Percentiles rank a stretch among this genome's conserved stretches.
Evolutionary conservation across 768 basidiomycete genomes (phyloP).

Genomic region (Mycena polygramma): DNA sequence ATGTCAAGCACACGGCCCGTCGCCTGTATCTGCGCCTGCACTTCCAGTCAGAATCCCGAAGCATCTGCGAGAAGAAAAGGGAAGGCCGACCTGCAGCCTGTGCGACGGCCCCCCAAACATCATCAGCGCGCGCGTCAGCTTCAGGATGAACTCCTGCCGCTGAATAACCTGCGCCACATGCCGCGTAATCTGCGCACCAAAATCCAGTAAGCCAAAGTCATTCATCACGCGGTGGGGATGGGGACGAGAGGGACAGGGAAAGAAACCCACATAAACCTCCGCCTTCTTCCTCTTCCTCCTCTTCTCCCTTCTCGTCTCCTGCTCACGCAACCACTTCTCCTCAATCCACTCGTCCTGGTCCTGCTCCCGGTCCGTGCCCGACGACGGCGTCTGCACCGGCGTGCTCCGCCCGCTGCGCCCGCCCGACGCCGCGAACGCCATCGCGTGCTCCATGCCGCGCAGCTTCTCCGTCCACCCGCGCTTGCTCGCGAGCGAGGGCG

Average conservation of each 20-base stretch:
- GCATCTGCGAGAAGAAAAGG: no score
- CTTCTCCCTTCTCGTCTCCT: slow-evolving; percentile 54
- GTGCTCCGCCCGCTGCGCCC: slow-evolving; percentile 41
- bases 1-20: slow-evolving; percentile 86
- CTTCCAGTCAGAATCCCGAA: no score
- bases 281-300: slow-evolving; percentile 69
- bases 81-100: no score
- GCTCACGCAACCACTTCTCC: slow-evolving; percentile 35
- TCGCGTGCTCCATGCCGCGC: slow-evolving; percentile 55
- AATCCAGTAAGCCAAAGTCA: background rate
- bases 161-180: slow-evolving; percentile 87
- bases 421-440: slow-evolving; percentile 56
- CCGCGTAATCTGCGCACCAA: slow-evolving; percentile 71
- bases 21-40: slow-evolving; percentile 85
- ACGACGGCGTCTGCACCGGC: slow-evolving; percentile 45
- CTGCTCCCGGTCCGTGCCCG: slow-evolving; percentile 42
- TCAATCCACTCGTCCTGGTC: slow-evolving; percentile 39
- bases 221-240: background rate
- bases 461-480: slow-evolving; percentile 48
- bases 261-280: slow-evolving; percentile 75
- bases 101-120: slow-evolving; percentile 73
- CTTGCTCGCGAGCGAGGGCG: slow-evolving; percentile 33
- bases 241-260: background rate
- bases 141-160: slow-evolving; percentile 88
- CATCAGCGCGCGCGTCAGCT: slow-evolving; percentile 89